Evolutionary conservation across 163 green algal genomes (phyloP), one percentile per base, ranked within the genome.

Genomic region (Prototheca cutis): DNA sequence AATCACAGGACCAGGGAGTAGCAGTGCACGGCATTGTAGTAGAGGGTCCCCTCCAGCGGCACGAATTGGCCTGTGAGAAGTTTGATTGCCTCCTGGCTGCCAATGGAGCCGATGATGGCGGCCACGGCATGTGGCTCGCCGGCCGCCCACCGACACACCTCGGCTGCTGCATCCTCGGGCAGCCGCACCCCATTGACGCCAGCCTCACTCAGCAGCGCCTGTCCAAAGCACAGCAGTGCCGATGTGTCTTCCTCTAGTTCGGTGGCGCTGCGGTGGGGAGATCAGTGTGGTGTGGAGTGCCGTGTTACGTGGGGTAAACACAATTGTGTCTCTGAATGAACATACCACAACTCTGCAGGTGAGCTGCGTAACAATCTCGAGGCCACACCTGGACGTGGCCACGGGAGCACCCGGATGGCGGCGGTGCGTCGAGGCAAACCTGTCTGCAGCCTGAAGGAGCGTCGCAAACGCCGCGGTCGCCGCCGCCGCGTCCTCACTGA

Each of bases 21-120:
- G 58, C 58, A 80, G 23, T 63, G 57, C 65, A 96, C 93, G 27
- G 67, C 88, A 58, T 96, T 94, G 80, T 89, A 97, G 1, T 98
- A 58, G 4, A 97, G 63, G 13, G 74, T 86, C 4, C 90, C 91
- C 0, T 53, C 53, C n/a, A 94, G 49, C 0, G 90, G 85, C 55
- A 94, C 84, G 76, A 95, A 98, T 71, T 97, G 90, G 30, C 73
- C 55, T 0, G 92, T 96, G 15, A 98, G 55, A 6, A 97, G 73
- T 76, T 98, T 98, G 72, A 98, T 97, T 29, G 77, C 87, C 67
- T 98, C 91, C 72, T 98, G 89, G 6, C 83, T 76, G 0, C 83
- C 92, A 34, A 98, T 87, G 24, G 90, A 92, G 6, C 90, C 91
- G 62, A 96, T 78, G 33, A 97, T 66, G 3, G 89, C 75, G 6